Evolutionary conservation across 2,329 filamentous ascomycete genomes (phyloP).

Genomic region (Didymella segeticola): DNA sequence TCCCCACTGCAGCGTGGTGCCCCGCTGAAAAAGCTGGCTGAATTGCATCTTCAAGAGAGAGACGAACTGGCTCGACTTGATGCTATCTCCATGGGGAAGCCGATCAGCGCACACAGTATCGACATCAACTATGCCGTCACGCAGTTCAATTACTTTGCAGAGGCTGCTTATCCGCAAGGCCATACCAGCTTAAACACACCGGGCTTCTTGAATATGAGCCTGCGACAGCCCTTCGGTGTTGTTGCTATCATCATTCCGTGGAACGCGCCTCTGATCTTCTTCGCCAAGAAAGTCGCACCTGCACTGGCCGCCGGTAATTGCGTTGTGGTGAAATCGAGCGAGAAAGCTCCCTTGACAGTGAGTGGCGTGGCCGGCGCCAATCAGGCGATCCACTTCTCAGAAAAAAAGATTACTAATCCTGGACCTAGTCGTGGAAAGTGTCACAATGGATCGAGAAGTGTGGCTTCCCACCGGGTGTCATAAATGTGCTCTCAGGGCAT

Average conservation of each 20-base stretch:
- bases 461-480: slow-evolving; percentile 78
- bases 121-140: slow-evolving; percentile 80
- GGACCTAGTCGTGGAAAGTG: slow-evolving; percentile 72
- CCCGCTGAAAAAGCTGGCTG: slow-evolving; percentile 55
- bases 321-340: slow-evolving; percentile 39
- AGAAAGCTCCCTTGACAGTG: slow-evolving; percentile 67
- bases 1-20: slow-evolving; percentile 47
- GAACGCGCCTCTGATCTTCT: slow-evolving; percentile 36
- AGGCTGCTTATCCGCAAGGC: slow-evolving; percentile 79
- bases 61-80: slow-evolving; percentile 80
- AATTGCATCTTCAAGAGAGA: slow-evolving; percentile 55
- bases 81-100: slow-evolving; percentile 84
- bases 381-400: background rate
- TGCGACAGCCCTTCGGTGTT: slow-evolving; percentile 79
- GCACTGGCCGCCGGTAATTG: slow-evolving; percentile 37
- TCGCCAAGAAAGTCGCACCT: slow-evolving; percentile 35
- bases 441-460: slow-evolving; percentile 78
- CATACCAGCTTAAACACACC: slow-evolving; percentile 69
- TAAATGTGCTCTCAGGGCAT: slow-evolving; percentile 80
- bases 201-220: slow-evolving; percentile 65
- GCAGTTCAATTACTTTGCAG: slow-evolving; percentile 80
- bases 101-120: slow-evolving; percentile 72
- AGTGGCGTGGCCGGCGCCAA: background rate
- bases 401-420: background rate
- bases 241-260: slow-evolving; percentile 79